phyloP scores from a whole-genome alignment of 106 monocot genomes.

The Agapanthus africanus region DNA sequence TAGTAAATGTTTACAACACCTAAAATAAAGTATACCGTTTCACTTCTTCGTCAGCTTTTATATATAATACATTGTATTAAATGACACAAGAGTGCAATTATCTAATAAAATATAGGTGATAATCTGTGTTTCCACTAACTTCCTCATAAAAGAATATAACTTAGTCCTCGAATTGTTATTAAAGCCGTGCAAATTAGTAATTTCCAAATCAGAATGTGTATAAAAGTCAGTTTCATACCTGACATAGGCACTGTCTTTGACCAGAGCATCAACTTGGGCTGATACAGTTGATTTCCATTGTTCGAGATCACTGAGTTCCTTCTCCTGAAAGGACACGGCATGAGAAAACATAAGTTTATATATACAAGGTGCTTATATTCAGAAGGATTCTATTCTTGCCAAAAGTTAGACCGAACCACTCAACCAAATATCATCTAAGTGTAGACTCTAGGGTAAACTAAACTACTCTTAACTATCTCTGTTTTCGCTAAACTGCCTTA shows the following conservation, averaged over 20 bases:
- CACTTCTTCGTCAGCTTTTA: no score
- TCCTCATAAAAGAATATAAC: not conserved
- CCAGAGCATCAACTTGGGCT: conserved; percentile 24
- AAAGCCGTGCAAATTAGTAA: not conserved
- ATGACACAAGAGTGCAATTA: no score
- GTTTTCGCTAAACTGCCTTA: no score
- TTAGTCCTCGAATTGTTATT: not conserved
- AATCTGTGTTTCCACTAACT: not conserved
- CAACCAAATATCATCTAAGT: no score
- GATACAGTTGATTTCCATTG: conserved; percentile 29
- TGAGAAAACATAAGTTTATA: not conserved
- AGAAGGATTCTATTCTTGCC: no score
- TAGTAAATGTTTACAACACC: no score
- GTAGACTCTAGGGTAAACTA: no score
- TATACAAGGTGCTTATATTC: not conserved
- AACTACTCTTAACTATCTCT: no score
- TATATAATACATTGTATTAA: no score
- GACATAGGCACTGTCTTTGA: conserved; percentile 31
- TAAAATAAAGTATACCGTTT: no score
- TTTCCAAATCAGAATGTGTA: no score
- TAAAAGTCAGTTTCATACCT: conserved; percentile 23
- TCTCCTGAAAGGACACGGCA: conserved; percentile 20
- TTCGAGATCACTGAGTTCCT: conserved; percentile 31
- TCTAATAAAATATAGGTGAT: not conserved
- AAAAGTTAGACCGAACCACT: no score